Conservation (phyloP, 1,284 basidiomycete genomes). For the Trichosporon ovoides region DNA sequence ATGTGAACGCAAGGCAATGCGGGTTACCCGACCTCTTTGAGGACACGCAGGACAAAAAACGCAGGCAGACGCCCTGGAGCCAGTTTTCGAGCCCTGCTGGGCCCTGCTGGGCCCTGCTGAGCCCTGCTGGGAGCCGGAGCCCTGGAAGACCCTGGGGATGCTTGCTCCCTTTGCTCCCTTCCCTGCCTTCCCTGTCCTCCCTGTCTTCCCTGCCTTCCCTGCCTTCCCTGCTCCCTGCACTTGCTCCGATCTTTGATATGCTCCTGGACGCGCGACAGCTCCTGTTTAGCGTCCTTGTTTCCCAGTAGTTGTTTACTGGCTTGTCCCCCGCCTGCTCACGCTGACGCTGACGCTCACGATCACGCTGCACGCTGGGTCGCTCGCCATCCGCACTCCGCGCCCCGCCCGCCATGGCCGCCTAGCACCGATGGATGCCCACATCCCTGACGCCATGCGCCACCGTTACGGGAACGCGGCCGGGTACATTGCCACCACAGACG, state of each 20-base stretch:
- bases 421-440: neutral
- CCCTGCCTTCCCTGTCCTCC: too few species aligned
- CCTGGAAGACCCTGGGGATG: neutral
- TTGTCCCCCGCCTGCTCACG: too few species aligned
- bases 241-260: neutral
- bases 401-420: too few species aligned
- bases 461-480: conserved; percentile 13
- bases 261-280: too few species aligned
- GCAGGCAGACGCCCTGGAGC: neutral
- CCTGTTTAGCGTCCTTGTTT: too few species aligned
- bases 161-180: too few species aligned
- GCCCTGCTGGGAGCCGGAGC: neutral
- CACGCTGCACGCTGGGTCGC: too few species aligned
- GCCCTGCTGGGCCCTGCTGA: neutral
- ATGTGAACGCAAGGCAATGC: neutral
- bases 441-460: conserved; percentile 10
- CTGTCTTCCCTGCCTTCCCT: too few species aligned
- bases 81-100: neutral
- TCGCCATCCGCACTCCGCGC: too few species aligned
- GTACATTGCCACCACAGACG: conserved; percentile 11
- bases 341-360: too few species aligned
- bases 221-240: neutral
- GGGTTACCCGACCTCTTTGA: conserved; percentile 2
- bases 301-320: too few species aligned
- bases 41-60: conserved; percentile 1